A percentile compares a stretch with the other conserved stretches of the same genome.
phyloP scores from a whole-genome alignment of 2,329 filamentous ascomycete genomes.

The Fusarium veterinarium region DNA sequence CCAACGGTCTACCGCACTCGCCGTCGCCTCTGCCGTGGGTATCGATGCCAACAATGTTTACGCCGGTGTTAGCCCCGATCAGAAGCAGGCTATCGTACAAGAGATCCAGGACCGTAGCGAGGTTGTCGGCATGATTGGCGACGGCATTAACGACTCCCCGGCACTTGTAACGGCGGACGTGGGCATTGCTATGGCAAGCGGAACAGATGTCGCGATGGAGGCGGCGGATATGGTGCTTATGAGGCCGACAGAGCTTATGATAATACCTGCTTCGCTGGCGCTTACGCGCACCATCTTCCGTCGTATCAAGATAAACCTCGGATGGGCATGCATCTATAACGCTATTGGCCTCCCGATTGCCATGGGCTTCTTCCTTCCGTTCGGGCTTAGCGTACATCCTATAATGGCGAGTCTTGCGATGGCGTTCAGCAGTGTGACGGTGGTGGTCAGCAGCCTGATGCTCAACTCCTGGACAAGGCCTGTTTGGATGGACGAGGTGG shows the following conservation, averaged over 20 bases:
- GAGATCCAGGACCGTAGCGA: constrained; percentile 79
- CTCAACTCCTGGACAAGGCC: constrained; percentile 90
- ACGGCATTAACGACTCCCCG: constrained; percentile 98
- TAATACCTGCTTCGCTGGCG: constrained; percentile 87
- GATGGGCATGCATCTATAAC: constrained; percentile 96
- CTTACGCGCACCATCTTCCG: constrained; percentile 89
- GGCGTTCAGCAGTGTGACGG: constrained; percentile 89
- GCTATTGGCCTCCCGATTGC: constrained; percentile 90
- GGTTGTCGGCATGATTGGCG: constrained; percentile 94
- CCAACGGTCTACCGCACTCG: constrained; percentile 83
- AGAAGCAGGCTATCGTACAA: constrained; percentile 88
- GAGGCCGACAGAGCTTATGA: constrained; percentile 89
- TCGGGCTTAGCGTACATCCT: constrained; percentile 88
- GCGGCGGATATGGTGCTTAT: constrained; percentile 96
- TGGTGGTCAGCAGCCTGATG: constrained; percentile 84
- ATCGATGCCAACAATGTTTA: constrained; percentile 81
- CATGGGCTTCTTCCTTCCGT: constrained; percentile 94
- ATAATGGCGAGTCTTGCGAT: constrained; percentile 96
- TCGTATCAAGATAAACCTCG: constrained; percentile 92
- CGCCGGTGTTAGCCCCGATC: constrained; percentile 86
- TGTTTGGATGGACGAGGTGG: constrained; percentile 82
- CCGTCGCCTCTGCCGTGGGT: constrained; percentile 84
- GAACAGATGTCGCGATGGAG: constrained; percentile 97
- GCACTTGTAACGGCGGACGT: constrained; percentile 92
- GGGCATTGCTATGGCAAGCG: constrained; percentile 90